Base-by-base conservation (phyloP, 2,329 filamentous ascomycete genomes). In the Colletotrichum eleusines region DNA sequence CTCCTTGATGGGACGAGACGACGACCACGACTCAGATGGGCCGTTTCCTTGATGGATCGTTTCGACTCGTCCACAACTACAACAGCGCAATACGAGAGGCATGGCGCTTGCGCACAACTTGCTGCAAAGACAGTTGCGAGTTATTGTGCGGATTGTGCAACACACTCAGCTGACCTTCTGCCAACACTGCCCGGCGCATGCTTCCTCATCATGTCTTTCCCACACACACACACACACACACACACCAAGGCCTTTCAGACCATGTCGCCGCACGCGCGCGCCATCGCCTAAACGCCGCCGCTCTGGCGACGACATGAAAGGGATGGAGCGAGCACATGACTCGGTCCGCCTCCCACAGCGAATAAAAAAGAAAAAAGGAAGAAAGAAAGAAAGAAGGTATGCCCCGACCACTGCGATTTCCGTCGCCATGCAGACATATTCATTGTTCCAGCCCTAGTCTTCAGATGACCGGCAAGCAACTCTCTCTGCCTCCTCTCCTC, bases 281-380 rank as follows among this genome's bases (percentile, higher is more conserved):
- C 38, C 54, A 40, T 66, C 31, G 40, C 44, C 54, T 48, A 42
- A 38, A 42, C 18, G 40, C 6, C 54, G 55, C 26, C 31, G 67
- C 42, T 51, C 31, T 57, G 23, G 50, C 53, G 63, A 53, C 50
- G 31, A 31, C 38, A 58, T 67, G 44, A 51, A 59, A 26, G 60
- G 40, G 42, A 67, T 38, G 57, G 18, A 51, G 28, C 57, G 63
- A 50, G 63, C 53, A 64, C 51, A 58, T 68, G 68, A 71, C 63
- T 71, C 68, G 57, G 68, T 58, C 44, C 44, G 58, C 44, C 35
- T 51, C 53, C 54, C 5, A 35, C 18, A 63, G 51, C 53, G 54
- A 31, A 12, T 5, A 11, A 20, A 46, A n/a, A 44, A 44, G 1
- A n/a, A n/a, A 42, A 42, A 8, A 42, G 8, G 16, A 40, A 40